Conservation (phyloP, 345 rosid genomes). For the Mangifera indica region DNA sequence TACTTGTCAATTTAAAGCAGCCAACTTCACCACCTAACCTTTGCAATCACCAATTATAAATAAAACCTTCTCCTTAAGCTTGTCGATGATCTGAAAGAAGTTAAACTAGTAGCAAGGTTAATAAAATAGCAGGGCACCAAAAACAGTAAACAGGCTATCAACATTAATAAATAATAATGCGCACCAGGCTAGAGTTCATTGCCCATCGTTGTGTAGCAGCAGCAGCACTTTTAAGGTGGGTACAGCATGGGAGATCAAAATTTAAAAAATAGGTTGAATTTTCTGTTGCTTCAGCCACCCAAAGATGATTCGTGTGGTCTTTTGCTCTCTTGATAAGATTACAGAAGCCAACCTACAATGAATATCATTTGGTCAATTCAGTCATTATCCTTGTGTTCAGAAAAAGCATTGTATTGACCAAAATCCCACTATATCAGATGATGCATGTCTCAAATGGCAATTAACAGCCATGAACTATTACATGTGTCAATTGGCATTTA, state of each 20-base stretch:
- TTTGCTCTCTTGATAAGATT: conserved; percentile 78
- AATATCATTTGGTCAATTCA: neutral
- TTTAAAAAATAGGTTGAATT: conserved; percentile 59
- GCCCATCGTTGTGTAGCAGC: conserved; percentile 61
- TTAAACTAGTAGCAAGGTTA: conserved; percentile 11
- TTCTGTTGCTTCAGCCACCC: conserved; percentile 89
- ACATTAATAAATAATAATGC: conserved; percentile 10
- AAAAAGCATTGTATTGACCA: neutral
- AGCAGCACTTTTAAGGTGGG: conserved; percentile 65
- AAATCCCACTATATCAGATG: conserved; percentile 1
- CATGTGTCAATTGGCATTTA: neutral
- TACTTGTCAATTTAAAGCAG: conserved; percentile 19
- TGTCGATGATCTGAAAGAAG: conserved; percentile 48
- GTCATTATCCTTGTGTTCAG: neutral
- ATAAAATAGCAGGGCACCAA: conserved; percentile 4
- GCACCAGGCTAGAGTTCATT: conserved; percentile 54
- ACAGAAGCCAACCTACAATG: conserved; percentile 73
- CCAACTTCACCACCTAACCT: conserved; percentile 27
- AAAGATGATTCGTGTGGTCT: conserved; percentile 61
- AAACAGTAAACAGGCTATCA: conserved; percentile 7
- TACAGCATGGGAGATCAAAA: conserved; percentile 44
- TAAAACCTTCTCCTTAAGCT: conserved; percentile 54
- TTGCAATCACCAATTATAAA: conserved; percentile 44
- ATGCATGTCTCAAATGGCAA: neutral
- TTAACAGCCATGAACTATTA: neutral